A percentile compares a stretch with the other conserved stretches of the same genome.
phyloP scores from a whole-genome alignment of 2,329 filamentous ascomycete genomes.

The Orbilia quercus region DNA sequence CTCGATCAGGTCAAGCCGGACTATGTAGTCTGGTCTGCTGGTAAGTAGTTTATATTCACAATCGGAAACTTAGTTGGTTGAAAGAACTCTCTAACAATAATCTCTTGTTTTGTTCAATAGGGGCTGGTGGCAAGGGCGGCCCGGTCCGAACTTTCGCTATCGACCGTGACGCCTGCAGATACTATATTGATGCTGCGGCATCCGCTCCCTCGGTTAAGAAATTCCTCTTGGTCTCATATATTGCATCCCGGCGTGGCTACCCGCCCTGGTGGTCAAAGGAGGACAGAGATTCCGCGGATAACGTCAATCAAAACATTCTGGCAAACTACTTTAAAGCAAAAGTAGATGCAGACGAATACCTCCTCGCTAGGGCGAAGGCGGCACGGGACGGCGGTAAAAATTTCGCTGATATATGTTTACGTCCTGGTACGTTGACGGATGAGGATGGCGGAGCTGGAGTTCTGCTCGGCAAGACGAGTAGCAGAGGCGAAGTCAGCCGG shows the following conservation, averaged over 20 bases:
- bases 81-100: slow-evolving; percentile 2
- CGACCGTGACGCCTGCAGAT: slow-evolving; percentile 73
- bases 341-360: slow-evolving; percentile 67
- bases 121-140: slow-evolving; percentile 72
- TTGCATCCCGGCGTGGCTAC: slow-evolving; percentile 67
- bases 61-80: neutral
- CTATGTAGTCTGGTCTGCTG: slow-evolving; percentile 76
- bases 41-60: slow-evolving; percentile 62
- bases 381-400: slow-evolving; percentile 33
- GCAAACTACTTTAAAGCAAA: slow-evolving; percentile 71
- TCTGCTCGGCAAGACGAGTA: slow-evolving; percentile 64
- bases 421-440: slow-evolving; percentile 63
- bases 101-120: slow-evolving; percentile 60
- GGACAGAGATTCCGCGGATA: slow-evolving; percentile 56
- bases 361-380: slow-evolving; percentile 38
- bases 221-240: slow-evolving; percentile 74
- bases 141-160: slow-evolving; percentile 70
- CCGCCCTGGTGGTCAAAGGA: slow-evolving; percentile 71
- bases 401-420: slow-evolving; percentile 42
- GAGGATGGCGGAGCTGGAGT: slow-evolving; percentile 65
- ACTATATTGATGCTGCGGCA: slow-evolving; percentile 72
- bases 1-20: slow-evolving; percentile 63
- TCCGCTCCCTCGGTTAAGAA: slow-evolving; percentile 69
- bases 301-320: slow-evolving; percentile 63
- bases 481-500: slow-evolving; percentile 65